Evolutionary conservation across 495 filamentous ascomycete species (phyloP).

Genomic region (Usnea hakonensis): DNA sequence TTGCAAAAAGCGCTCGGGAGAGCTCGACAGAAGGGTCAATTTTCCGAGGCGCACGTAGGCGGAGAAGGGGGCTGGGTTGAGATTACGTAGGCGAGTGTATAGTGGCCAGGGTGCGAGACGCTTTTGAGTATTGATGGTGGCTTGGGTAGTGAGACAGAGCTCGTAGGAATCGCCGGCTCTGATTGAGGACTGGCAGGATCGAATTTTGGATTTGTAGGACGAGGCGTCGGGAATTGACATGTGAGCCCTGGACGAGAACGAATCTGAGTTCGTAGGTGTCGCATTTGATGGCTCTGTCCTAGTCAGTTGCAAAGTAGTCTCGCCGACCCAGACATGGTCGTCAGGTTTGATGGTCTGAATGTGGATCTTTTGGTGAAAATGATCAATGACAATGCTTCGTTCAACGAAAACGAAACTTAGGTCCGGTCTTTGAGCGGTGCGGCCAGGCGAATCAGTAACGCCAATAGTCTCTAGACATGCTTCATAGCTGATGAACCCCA

Average conservation of each 20-base stretch:
- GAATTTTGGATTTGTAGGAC: constrained; percentile 57
- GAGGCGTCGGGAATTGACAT: constrained; percentile 42
- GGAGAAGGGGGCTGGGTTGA: constrained; percentile 80
- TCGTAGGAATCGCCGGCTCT: constrained; percentile 83
- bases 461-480: constrained; percentile 60
- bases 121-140: constrained; percentile 37
- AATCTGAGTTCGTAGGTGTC: not conserved
- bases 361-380: constrained; percentile 49
- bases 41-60: constrained; percentile 67
- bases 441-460: constrained; percentile 27
- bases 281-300: too few relatives aligned
- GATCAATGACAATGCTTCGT: constrained; percentile 74
- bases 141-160: constrained; percentile 77
- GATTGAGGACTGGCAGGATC: constrained; percentile 63
- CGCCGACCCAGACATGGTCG: constrained; percentile 39
- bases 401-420: constrained; percentile 70
- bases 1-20: constrained; percentile 85
- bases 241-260: not conserved
- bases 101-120: constrained; percentile 28
- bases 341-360: constrained; percentile 52
- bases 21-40: constrained; percentile 69
- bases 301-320: constrained; percentile 16
- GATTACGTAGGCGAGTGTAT: constrained; percentile 46
- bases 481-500: constrained; percentile 89
- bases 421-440: constrained; percentile 45